A percentile compares a stretch with the other conserved stretches of the same genome.
Evolutionary conservation across 1,139 yeast genomes (phyloP).

Genomic region (Suhomyces kunorum): DNA sequence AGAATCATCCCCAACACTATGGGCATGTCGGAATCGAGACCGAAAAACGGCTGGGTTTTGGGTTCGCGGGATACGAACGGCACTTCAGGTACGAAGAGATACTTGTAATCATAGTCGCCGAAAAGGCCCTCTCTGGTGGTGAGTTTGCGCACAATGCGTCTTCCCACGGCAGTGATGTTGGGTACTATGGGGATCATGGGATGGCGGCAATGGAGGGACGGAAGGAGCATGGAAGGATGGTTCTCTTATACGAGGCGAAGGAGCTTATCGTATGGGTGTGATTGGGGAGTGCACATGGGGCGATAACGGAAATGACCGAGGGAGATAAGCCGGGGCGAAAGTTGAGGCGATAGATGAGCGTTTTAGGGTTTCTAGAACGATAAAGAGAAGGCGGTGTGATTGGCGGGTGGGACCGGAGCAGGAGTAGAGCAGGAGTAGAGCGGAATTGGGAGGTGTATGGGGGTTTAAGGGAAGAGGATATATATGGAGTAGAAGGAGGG

Average conservation of each 20-base stretch:
- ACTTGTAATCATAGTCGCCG: constrained; percentile 81
- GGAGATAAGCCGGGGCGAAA: not conserved
- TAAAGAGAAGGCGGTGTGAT: too few species aligned
- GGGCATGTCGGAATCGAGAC: constrained; percentile 78
- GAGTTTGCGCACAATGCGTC: constrained; percentile 41
- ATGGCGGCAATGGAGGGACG: not conserved
- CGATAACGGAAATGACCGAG: not conserved
- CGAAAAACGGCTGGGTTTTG: constrained; percentile 76
- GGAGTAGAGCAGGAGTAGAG: too few species aligned
- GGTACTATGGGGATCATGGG: too few species aligned
- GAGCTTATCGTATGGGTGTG: not conserved
- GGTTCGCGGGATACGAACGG: constrained; percentile 60
- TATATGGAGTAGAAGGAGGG: too few species aligned
- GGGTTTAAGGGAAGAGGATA: too few species aligned
- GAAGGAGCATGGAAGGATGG: not conserved
- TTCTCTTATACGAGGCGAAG: not conserved
- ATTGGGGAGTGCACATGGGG: not conserved
- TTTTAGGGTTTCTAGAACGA: too few species aligned
- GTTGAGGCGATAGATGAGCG: too few species aligned
- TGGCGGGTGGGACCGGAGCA: too few species aligned
- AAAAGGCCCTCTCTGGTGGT: constrained; percentile 74
- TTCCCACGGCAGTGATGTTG: constrained; percentile 21
- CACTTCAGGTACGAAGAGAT: constrained; percentile 72
- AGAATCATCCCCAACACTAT: constrained; percentile 68
- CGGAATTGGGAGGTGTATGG: too few species aligned